Percentiles rank a stretch among this genome's conserved stretches.
phyloP scores from a whole-genome alignment of 2,329 filamentous ascomycete species.

The Dryadomyces quercus-mongolicae region DNA sequence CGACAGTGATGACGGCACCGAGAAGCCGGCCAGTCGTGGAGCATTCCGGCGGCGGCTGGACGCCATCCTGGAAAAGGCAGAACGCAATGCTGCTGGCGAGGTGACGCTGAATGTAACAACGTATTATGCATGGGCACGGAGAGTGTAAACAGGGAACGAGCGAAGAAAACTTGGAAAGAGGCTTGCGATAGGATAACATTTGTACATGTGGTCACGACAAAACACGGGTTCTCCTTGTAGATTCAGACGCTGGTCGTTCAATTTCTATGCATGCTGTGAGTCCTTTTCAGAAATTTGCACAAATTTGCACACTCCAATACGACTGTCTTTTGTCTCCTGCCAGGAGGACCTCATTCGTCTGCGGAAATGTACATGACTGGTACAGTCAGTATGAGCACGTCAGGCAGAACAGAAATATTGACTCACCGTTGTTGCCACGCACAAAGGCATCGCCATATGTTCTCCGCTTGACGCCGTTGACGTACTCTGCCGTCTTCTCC shows the following conservation, averaged over 20 bases:
- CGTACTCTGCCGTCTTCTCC: constrained; percentile 86
- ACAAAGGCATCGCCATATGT: constrained; percentile 93
- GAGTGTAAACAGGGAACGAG: constrained; percentile 17
- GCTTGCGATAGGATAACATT: background rate
- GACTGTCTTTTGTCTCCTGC: no score
- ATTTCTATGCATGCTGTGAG: constrained; percentile 18
- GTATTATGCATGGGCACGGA: constrained; percentile 49
- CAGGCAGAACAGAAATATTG: constrained; percentile 12
- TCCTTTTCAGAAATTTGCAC: no score
- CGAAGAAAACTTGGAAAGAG: background rate
- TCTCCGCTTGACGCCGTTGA: constrained; percentile 70
- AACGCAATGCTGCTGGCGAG: constrained; percentile 48
- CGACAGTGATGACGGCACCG: background rate
- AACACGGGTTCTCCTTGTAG: background rate
- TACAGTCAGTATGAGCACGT: constrained; percentile 10
- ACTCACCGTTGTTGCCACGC: constrained; percentile 80
- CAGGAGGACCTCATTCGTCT: constrained; percentile 21
- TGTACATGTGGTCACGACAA: background rate
- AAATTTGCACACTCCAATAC: background rate
- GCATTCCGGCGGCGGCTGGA: constrained; percentile 38
- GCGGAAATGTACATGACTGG: constrained; percentile 61
- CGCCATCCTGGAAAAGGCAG: constrained; percentile 41
- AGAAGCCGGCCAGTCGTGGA: constrained; percentile 19
- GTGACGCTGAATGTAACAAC: constrained; percentile 53
- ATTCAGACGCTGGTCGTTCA: background rate